Evolutionary conservation across 163 green algal species (phyloP), one percentile per base, ranked within the genome.

Genomic region (Scenedesmus sp.): DNA sequence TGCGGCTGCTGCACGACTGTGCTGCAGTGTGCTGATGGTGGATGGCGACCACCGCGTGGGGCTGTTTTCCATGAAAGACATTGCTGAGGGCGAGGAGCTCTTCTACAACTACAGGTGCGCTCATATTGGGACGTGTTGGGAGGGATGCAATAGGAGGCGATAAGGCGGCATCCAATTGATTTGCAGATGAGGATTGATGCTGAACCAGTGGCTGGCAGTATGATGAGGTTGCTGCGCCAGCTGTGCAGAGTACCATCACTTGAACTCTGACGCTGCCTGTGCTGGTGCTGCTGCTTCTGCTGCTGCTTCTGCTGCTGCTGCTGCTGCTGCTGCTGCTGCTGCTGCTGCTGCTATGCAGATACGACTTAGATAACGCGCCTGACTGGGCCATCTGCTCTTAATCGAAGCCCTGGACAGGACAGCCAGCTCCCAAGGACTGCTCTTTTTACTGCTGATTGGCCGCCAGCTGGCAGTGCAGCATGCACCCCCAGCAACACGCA

Each of bases 31-130:
- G 56, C 73, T 87, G 26, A 90, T 90, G 90, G 97, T 99, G 34
- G 95, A 97, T 86, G 97, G 97, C 13, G 96, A 99, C 82, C 94
- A 98, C 87, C 95, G 97, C 0, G 95, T 99, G 9, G 97, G 93
- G 66, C 97, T 99, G 59, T 97, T 95, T 94, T 96, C 97, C 1
- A 91, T 91, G 46, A 83, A 94, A 34, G 91, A 97, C 85, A 95
- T 98, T 0, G 73, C 74, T 4, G 62, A 95, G 0, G 96, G 96
- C 0, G 94, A 96, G 12, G 97, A 99, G 94, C 90, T 99, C 15
- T 96, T 97, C 84, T 99, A 98, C 93, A 94, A 98, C 88, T 99
- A 99, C 94, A 89, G 91, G 84, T 95, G 56, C 56, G 23, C 34
- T 23, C 6, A 57, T 64, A 2, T 12, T 8, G 52, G 15, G 55